phyloP scores from a whole-genome alignment of 495 filamentous ascomycete genomes.

The Staphylotrichum longicolle region DNA sequence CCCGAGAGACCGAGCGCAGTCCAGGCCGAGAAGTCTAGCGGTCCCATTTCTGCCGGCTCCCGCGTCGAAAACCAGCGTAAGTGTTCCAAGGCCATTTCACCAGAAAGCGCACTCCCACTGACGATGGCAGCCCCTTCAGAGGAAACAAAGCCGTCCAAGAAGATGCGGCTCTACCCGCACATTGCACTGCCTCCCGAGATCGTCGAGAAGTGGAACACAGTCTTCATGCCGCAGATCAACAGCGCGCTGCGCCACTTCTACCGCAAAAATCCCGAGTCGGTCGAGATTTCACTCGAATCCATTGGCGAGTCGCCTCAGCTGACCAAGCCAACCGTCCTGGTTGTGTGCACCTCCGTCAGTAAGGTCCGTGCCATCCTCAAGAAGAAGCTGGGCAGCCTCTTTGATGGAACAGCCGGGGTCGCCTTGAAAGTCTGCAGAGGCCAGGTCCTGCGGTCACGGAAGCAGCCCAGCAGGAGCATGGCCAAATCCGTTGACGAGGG shows the following conservation, averaged over 20 bases:
- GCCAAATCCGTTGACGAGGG: slow-evolving; percentile 28
- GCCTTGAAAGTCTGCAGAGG: slow-evolving; percentile 64
- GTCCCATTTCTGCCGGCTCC: not conserved
- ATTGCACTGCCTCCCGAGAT: slow-evolving; percentile 57
- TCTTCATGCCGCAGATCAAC: slow-evolving; percentile 69
- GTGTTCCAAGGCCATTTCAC: not conserved
- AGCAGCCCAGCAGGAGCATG: slow-evolving; percentile 43
- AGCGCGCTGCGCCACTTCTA: slow-evolving; percentile 56
- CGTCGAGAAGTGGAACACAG: slow-evolving; percentile 67
- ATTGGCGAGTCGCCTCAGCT: slow-evolving; percentile 64
- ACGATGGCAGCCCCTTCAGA: not conserved
- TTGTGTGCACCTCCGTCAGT: slow-evolving; percentile 68
- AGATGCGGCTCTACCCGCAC: slow-evolving; percentile 50
- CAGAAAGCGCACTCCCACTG: not conserved
- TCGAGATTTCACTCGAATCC: slow-evolving; percentile 70
- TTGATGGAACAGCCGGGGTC: slow-evolving; percentile 58
- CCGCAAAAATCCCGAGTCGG: slow-evolving; percentile 67
- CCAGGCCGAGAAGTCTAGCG: not conserved
- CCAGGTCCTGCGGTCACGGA: slow-evolving; percentile 65
- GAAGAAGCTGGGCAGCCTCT: slow-evolving; percentile 58
- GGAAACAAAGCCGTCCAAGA: slow-evolving; percentile 21
- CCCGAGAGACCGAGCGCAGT: slow-evolving; percentile 15
- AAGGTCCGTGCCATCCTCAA: slow-evolving; percentile 69
- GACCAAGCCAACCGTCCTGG: slow-evolving; percentile 70
- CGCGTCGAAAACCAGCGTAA: slow-evolving; percentile 13